Conservation (phyloP, 352 stramenopile species). For the Halophytophthora polymorphica region DNA sequence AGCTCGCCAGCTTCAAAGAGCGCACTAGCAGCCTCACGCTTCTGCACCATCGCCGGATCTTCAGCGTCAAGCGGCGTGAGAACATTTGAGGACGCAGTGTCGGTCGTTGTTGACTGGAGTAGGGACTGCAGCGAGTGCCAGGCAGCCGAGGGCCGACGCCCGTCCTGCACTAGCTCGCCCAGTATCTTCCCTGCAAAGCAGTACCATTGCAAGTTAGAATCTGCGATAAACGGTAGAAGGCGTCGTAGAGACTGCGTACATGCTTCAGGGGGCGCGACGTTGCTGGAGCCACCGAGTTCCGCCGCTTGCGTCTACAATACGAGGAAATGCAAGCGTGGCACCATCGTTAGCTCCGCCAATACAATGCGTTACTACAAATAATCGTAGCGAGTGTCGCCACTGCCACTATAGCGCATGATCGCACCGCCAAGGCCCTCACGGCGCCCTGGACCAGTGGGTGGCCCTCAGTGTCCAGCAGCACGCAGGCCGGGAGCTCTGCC, state of each 20-base stretch:
- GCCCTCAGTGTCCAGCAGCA: slow-evolving; percentile 25
- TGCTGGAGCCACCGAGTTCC: no score
- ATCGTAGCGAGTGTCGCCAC: background rate
- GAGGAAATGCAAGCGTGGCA: no score
- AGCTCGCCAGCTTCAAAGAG: slow-evolving; percentile 60
- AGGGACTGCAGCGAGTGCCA: slow-evolving; percentile 20
- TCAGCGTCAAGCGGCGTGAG: slow-evolving; percentile 6
- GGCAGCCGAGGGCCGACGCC: background rate
- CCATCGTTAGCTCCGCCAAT: no score
- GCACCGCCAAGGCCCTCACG: slow-evolving; percentile 15
- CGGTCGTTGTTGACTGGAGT: slow-evolving; percentile 9
- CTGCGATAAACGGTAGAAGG: background rate
- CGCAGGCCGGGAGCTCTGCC: slow-evolving; percentile 31
- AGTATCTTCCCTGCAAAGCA: slow-evolving; percentile 19
- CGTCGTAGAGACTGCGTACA: no score
- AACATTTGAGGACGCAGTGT: background rate
- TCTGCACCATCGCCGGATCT: slow-evolving; percentile 29
- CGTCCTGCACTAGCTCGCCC: slow-evolving; percentile 14
- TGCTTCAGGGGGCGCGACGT: no score
- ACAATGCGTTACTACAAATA: background rate
- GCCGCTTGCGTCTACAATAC: no score
- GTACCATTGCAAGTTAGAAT: background rate
- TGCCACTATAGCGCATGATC: background rate
- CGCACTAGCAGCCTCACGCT: slow-evolving; percentile 36
- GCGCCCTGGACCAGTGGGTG: slow-evolving; percentile 13